A percentile compares a stretch with the other conserved stretches of the same genome.
Evolutionary conservation across 2,329 filamentous ascomycete species (phyloP).

Genomic region (Colletotrichum sp.): DNA sequence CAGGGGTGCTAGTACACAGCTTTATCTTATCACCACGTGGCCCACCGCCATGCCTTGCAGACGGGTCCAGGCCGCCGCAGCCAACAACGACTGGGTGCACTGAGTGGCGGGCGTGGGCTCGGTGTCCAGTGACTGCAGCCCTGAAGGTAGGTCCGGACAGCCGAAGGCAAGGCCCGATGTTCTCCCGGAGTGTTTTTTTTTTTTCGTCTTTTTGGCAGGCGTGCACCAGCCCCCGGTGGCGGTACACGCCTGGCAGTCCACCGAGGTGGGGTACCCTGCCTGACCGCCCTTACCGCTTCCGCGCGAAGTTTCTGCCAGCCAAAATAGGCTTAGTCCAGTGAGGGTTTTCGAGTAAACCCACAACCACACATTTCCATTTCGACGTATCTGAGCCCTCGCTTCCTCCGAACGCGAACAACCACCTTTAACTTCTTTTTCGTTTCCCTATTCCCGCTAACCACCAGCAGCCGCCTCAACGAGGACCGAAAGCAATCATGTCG

Average conservation of each 20-base stretch:
- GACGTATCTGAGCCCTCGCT: slow-evolving; percentile 1
- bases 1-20: not conserved
- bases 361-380: not conserved
- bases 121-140: not conserved
- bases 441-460: slow-evolving; percentile 25
- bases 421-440: slow-evolving; percentile 20
- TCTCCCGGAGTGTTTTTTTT: not conserved
- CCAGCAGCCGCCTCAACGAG: slow-evolving; percentile 21
- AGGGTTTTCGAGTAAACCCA: not conserved
- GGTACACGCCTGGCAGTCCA: not conserved
- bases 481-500: slow-evolving; percentile 64
- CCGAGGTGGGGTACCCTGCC: not conserved
- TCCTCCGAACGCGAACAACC: slow-evolving; percentile 16
- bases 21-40: slow-evolving; percentile 41
- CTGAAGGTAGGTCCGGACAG: not conserved
- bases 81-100: not conserved
- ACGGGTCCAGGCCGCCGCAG: not conserved
- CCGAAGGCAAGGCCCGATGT: not conserved
- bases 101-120: not conserved
- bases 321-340: not conserved
- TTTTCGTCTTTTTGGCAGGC: not conserved
- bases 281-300: not conserved
- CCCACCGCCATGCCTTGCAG: not conserved
- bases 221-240: not conserved
- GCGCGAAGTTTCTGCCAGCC: not conserved